A percentile compares a stretch with the other conserved stretches of the same genome.
phyloP scores from a whole-genome alignment of 75 land plant species.

The Gnetum montanum region DNA sequence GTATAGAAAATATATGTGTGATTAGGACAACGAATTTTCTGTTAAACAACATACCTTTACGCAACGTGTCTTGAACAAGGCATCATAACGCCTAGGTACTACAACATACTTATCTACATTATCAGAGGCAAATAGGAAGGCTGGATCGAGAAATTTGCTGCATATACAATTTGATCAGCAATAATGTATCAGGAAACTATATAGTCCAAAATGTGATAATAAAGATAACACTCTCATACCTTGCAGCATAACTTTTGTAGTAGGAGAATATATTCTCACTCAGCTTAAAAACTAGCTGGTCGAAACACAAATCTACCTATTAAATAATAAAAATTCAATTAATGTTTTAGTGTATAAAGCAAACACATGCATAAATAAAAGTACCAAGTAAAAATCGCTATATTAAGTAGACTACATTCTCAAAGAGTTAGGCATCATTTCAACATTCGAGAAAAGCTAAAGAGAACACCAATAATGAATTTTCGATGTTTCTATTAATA shows the following conservation, averaged over 20 bases:
- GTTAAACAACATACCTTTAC: constrained; percentile 70
- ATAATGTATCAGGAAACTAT: neutral
- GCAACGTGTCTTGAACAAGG: constrained; percentile 74
- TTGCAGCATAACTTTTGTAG: constrained; percentile 92
- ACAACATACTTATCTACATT: constrained; percentile 65
- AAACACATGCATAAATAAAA: no score
- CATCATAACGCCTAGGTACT: constrained; percentile 70
- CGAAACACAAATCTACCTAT: constrained; percentile 97
- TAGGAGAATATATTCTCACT: constrained; percentile 83
- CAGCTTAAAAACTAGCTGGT: constrained; percentile 81
- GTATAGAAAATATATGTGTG: no score
- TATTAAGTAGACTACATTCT: no score
- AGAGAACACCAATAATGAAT: no score
- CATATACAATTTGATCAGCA: constrained; percentile 2
- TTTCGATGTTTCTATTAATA: no score
- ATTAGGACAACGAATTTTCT: no score
- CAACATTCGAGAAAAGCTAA: no score
- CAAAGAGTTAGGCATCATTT: no score
- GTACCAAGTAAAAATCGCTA: no score
- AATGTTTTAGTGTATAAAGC: no score
- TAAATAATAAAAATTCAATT: constrained; percentile 10
- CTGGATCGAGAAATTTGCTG: constrained; percentile 85
- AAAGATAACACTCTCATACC: constrained; percentile 52
- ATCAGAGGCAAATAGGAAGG: constrained; percentile 68
- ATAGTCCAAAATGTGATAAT: neutral